phyloP scores from a whole-genome alignment of 305 asterid genomes.

The Ilex paraguariensis region DNA sequence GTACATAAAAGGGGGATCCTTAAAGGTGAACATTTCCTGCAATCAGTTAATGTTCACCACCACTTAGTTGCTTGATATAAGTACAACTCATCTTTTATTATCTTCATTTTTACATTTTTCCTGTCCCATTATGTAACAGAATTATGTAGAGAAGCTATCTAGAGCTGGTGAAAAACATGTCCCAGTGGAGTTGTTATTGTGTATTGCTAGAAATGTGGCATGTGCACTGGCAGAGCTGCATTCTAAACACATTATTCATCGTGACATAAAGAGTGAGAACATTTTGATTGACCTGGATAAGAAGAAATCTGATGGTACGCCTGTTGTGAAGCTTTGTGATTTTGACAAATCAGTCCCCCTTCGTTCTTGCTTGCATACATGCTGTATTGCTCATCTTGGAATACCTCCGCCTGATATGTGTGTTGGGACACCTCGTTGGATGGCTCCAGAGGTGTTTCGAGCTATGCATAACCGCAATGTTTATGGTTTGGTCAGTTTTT shows the following conservation, averaged over 20 bases:
- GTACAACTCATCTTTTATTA: neutral
- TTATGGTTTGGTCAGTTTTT: constrained; percentile 80
- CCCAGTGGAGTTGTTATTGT: constrained; percentile 36
- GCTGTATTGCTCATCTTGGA: constrained; percentile 87
- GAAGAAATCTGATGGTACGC: constrained; percentile 62
- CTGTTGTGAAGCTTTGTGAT: constrained; percentile 81
- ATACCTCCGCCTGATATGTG: constrained; percentile 74
- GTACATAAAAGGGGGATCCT: constrained; percentile 80
- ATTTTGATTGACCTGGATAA: constrained; percentile 67
- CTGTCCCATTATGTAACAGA: constrained; percentile 32
- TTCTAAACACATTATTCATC: constrained; percentile 69
- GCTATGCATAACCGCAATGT: constrained; percentile 41
- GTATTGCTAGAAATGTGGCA: constrained; percentile 60
- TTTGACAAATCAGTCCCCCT: constrained; percentile 88
- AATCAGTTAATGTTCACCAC: neutral
- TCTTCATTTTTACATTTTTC: constrained; percentile 10
- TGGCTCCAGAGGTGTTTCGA: constrained; percentile 90
- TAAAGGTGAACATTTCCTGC: constrained; percentile 45
- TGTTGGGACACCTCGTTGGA: constrained; percentile 98
- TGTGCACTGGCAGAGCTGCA: constrained; percentile 59
- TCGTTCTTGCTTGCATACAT: constrained; percentile 59
- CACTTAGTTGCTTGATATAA: constrained; percentile 1
- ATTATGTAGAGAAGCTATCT: constrained; percentile 61
- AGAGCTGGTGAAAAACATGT: constrained; percentile 54
- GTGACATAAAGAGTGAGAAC: constrained; percentile 87